phyloP scores from a whole-genome alignment of 2,329 filamentous ascomycete genomes.

The Monosporascus ibericus region DNA sequence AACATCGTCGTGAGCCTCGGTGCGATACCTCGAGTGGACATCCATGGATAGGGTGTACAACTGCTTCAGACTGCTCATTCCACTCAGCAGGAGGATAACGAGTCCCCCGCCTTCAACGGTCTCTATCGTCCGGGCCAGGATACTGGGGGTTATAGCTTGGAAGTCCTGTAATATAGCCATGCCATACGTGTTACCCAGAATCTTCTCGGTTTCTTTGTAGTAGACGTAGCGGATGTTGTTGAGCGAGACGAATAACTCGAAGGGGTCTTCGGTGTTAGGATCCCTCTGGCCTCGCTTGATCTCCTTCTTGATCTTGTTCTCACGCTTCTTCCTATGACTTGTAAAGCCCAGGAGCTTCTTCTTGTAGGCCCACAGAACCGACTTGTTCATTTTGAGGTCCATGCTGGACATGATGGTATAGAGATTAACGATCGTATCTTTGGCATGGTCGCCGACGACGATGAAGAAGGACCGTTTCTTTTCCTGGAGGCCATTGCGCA shows the following conservation, averaged over 20 bases:
- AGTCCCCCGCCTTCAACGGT: constrained; percentile 95
- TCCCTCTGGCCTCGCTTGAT: constrained; percentile 93
- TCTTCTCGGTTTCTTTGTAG: constrained; percentile 99
- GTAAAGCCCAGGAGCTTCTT: constrained; percentile 94
- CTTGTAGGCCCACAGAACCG: constrained; percentile 97
- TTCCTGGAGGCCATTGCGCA: constrained; percentile 85
- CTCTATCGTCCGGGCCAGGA: constrained; percentile 89
- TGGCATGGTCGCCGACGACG: constrained; percentile 86
- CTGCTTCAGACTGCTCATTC: constrained; percentile 95
- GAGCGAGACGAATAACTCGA: constrained; percentile 93
- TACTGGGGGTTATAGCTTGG: constrained; percentile 94
- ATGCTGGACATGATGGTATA: constrained; percentile 89
- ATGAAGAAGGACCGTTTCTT: constrained; percentile 99
- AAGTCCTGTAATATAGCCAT: constrained; percentile 99
- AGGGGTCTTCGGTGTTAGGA: constrained; percentile 86
- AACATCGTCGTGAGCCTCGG: constrained; percentile 92
- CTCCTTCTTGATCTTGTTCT: constrained; percentile 97
- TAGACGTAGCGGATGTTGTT: constrained; percentile 98
- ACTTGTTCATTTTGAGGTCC: constrained; percentile 92
- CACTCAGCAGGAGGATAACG: constrained; percentile 85
- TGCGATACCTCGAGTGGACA: constrained; percentile 91
- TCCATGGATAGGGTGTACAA: constrained; percentile 97
- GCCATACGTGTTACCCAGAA: constrained; percentile 93
- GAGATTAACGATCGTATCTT: constrained; percentile 92
- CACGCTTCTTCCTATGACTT: constrained; percentile 93